Evolutionary conservation across 495 filamentous ascomycete species (phyloP).

Genomic region (Daldinia loculata): DNA sequence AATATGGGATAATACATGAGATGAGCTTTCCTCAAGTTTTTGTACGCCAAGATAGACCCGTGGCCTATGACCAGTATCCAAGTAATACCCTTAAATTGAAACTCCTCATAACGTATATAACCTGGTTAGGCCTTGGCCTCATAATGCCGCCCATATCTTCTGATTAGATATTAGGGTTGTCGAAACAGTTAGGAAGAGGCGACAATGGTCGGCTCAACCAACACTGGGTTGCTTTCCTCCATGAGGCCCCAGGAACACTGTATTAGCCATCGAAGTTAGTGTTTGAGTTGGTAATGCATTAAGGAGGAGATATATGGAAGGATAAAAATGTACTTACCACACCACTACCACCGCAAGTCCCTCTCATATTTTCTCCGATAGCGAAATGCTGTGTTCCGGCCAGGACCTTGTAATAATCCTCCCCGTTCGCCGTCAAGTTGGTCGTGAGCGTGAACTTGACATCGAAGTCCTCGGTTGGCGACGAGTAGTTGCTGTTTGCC

Average conservation of each 20-base stretch:
- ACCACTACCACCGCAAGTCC: slow-evolving; percentile 32
- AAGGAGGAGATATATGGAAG: neutral
- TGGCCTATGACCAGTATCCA: neutral
- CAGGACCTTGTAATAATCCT: slow-evolving; percentile 14
- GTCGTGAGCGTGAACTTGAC: slow-evolving; percentile 26
- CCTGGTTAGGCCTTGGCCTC: neutral
- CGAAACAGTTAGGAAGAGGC: neutral
- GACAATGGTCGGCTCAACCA: slow-evolving; percentile 17
- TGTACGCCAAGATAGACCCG: neutral
- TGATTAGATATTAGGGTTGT: neutral
- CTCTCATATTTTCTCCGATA: slow-evolving; percentile 25
- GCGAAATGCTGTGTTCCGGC: slow-evolving; percentile 29
- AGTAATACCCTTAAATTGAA: neutral
- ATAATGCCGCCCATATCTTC: neutral
- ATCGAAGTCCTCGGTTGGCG: slow-evolving; percentile 27
- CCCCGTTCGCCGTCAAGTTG: slow-evolving; percentile 10
- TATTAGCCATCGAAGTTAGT: slow-evolving; percentile 2
- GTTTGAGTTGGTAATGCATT: neutral
- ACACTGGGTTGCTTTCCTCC: slow-evolving; percentile 10
- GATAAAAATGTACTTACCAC: slow-evolving; percentile 14
- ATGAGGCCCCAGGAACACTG: slow-evolving; percentile 33
- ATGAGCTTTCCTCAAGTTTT: neutral
- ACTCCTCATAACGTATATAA: neutral
- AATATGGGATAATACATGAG: neutral
- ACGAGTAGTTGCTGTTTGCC: neutral